These are phyloP conservation scores for Pittosporum tobira DNA, from an alignment of 129 eudicot genomes.

Conservation along the genomic window DNA sequence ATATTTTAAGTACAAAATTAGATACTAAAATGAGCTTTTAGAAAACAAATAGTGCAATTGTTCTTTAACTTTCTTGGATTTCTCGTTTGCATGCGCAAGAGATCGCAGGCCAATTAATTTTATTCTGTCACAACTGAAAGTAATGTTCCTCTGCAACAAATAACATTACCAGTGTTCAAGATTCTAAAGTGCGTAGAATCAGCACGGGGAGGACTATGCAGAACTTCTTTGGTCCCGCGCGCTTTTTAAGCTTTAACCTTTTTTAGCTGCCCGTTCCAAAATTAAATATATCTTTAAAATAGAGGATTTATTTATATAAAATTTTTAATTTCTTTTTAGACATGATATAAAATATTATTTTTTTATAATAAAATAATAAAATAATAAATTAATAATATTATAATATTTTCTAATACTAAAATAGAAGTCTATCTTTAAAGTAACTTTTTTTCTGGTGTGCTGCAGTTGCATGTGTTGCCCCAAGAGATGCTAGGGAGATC, in stretches of 20 bases:
- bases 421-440: too few species aligned
- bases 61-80: conserved; percentile 33
- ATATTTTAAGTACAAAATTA: too few species aligned
- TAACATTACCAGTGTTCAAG: conserved; percentile 9
- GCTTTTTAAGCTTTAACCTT: neutral
- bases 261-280: too few species aligned
- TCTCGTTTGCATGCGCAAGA: conserved; percentile 44
- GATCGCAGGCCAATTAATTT: too few species aligned
- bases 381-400: too few species aligned
- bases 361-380: too few species aligned
- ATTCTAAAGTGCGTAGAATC: conserved; percentile 18
- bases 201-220: neutral
- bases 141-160: conserved; percentile 14
- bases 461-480: conserved; percentile 67
- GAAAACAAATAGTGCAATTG: neutral
- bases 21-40: neutral
- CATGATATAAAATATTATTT: too few species aligned
- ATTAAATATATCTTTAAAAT: too few species aligned
- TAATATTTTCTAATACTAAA: too few species aligned
- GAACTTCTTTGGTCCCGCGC: neutral
- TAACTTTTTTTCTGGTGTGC: conserved; percentile 2
- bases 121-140: too few species aligned
- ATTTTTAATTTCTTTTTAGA: too few species aligned
- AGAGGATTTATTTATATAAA: too few species aligned
- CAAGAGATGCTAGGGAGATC: conserved; percentile 65